phyloP scores from a whole-genome alignment of 257 asterid species.

The Rehmannia glutinosa region DNA sequence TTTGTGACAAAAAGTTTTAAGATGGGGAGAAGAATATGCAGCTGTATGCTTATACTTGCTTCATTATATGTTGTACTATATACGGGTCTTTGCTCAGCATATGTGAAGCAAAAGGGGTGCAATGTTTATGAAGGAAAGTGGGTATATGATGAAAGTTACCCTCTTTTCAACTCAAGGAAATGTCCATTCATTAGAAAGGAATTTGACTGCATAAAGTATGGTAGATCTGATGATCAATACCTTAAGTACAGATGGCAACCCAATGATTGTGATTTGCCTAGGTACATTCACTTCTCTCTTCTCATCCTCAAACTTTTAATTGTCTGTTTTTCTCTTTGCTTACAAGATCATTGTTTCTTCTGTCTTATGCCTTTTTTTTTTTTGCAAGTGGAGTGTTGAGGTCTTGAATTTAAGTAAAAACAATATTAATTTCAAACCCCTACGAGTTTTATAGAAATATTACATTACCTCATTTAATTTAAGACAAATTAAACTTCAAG shows the following conservation, averaged over 20 bases:
- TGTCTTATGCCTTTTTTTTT: not conserved
- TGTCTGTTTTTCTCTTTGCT: not conserved
- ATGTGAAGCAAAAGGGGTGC: conserved; percentile 14
- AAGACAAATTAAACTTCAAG: no score
- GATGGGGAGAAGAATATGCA: not conserved
- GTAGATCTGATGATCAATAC: no score
- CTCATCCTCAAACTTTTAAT: not conserved
- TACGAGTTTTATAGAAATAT: no score
- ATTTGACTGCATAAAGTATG: no score
- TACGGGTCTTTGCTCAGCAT: not conserved
- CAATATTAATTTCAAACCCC: no score
- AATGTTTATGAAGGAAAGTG: no score
- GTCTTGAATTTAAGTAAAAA: no score
- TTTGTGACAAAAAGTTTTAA: not conserved
- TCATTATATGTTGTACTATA: not conserved
- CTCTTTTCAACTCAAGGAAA: no score
- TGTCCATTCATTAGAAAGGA: no score
- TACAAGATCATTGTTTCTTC: not conserved
- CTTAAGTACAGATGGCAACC: conserved; percentile 46
- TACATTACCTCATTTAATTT: no score
- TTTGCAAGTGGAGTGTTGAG: no score
- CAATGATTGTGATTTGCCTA: conserved; percentile 25
- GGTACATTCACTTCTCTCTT: conserved; percentile 11
- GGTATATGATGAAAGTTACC: no score
- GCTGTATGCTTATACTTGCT: not conserved